phyloP scores from a whole-genome alignment of 1,139 yeast species.

The Lodderomyces orthopsilosis region DNA sequence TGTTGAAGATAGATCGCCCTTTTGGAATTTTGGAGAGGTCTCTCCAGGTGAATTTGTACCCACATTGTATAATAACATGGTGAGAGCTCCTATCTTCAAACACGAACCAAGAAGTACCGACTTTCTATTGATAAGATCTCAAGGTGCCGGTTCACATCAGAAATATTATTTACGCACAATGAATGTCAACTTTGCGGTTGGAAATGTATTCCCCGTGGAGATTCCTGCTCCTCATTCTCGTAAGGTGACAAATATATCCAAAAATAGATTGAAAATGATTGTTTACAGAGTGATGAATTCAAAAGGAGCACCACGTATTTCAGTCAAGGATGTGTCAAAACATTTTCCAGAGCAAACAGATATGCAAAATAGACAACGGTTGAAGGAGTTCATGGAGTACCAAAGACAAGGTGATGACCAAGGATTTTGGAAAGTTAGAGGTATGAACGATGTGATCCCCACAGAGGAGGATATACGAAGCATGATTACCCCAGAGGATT shows the following conservation, averaged over 20 bases:
- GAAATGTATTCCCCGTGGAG: conserved; percentile 92
- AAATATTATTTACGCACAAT: conserved; percentile 56
- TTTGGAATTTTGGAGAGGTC: conserved; percentile 98
- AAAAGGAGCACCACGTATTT: conserved; percentile 68
- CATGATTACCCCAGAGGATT: conserved; percentile 94
- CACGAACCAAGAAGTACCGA: conserved; percentile 81
- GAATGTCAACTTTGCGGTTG: conserved; percentile 78
- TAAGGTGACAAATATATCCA: conserved; percentile 89
- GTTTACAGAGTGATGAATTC: conserved; percentile 85
- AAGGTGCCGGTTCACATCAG: conserved; percentile 72
- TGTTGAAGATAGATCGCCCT: conserved; percentile 92
- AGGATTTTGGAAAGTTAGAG: conserved; percentile 91
- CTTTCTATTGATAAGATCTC: conserved; percentile 73
- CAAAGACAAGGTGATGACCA: conserved; percentile 94
- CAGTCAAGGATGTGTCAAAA: conserved; percentile 82
- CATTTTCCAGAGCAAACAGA: conserved; percentile 98
- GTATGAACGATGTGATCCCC: conserved; percentile 57
- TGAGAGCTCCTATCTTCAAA: conserved; percentile 88
- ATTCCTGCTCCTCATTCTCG: conserved; percentile 98
- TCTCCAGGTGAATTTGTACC: conserved; percentile 95
- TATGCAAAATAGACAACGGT: conserved; percentile 92
- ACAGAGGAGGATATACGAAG: conserved; percentile 73
- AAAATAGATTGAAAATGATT: conserved; percentile 89
- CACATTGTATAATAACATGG: conserved; percentile 85
- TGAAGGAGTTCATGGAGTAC: conserved; percentile 97